Evolutionary conservation across 2,329 filamentous ascomycete species (phyloP).

Genomic region (Epichloe amarillans): DNA sequence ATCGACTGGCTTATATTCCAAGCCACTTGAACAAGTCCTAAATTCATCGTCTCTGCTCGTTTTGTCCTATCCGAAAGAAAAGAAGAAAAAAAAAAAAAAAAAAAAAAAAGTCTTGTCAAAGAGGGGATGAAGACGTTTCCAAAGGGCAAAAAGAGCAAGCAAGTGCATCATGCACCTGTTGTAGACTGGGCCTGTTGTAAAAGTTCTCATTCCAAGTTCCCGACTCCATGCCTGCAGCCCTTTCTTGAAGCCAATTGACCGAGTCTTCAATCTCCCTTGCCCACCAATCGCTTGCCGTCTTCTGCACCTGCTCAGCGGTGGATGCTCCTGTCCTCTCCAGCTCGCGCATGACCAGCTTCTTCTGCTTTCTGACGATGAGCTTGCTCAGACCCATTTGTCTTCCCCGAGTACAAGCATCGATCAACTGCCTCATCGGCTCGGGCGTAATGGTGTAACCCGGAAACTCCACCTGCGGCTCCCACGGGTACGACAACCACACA

Average conservation of each 20-base stretch:
- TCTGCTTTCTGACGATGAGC: slow-evolving; percentile 30
- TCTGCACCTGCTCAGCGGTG: slow-evolving; percentile 21
- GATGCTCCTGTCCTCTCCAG: slow-evolving; percentile 19
- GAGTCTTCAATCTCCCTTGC: slow-evolving; percentile 31
- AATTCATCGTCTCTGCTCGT: too few relatives aligned
- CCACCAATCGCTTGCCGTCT: slow-evolving; percentile 35
- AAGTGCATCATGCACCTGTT: slow-evolving; percentile 26
- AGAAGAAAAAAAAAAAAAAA: too few relatives aligned
- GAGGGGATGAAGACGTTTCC: not conserved
- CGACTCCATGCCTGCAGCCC: slow-evolving; percentile 23
- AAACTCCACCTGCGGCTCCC: slow-evolving; percentile 43
- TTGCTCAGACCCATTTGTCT: slow-evolving; percentile 30
- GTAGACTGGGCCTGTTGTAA: slow-evolving; percentile 33
- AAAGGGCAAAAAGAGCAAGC: not conserved
- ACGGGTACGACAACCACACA: slow-evolving; percentile 45
- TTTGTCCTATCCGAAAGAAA: too few relatives aligned
- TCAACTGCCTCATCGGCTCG: slow-evolving; percentile 28
- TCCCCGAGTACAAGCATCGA: slow-evolving; percentile 39
- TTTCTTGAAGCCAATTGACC: slow-evolving; percentile 30
- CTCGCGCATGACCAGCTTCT: slow-evolving; percentile 30
- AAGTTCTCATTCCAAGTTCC: slow-evolving; percentile 38
- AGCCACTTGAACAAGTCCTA: too few relatives aligned
- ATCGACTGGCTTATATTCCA: not conserved
- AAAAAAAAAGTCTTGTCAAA: too few relatives aligned
- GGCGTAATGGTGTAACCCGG: slow-evolving; percentile 38